These are phyloP conservation scores for Trifolium dubium DNA, from an alignment of 306 rosid genomes.

Conservation along the genomic window DNA sequence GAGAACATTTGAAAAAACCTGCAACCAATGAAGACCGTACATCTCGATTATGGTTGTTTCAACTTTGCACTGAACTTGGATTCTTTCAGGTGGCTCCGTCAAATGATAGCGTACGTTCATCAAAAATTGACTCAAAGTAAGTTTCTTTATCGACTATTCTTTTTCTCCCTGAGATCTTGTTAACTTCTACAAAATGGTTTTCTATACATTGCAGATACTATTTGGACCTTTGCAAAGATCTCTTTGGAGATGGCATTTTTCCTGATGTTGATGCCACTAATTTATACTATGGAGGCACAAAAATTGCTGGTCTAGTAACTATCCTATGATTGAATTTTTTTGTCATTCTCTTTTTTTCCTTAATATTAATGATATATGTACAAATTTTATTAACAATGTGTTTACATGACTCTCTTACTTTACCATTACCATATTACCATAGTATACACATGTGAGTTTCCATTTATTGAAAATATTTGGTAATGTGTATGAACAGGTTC, in stretches of 20 bases:
- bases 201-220: slow-evolving; percentile 68
- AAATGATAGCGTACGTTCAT: slow-evolving; percentile 87
- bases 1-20: slow-evolving; percentile 71
- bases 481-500: slow-evolving; percentile 85
- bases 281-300: slow-evolving; percentile 89
- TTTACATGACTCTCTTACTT: neutral
- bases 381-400: neutral
- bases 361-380: neutral
- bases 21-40: slow-evolving; percentile 53
- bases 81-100: slow-evolving; percentile 94
- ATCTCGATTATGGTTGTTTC: slow-evolving; percentile 94
- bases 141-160: slow-evolving; percentile 37
- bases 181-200: slow-evolving; percentile 23
- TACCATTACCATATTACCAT: too few relatives aligned
- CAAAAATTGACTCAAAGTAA: slow-evolving; percentile 74
- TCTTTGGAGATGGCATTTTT: slow-evolving; percentile 85
- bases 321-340: slow-evolving; percentile 29
- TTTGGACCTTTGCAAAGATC: slow-evolving; percentile 91
- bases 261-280: slow-evolving; percentile 84
- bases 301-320: slow-evolving; percentile 65
- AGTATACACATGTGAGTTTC: neutral
- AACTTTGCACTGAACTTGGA: slow-evolving; percentile 96
- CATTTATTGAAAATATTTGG: too few relatives aligned
- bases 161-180: slow-evolving; percentile 7
- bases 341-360: neutral